These are phyloP conservation scores for Cyclostephanos tholiformis DNA, from an alignment of 108 stramenopile species.

Conservation along the genomic window DNA sequence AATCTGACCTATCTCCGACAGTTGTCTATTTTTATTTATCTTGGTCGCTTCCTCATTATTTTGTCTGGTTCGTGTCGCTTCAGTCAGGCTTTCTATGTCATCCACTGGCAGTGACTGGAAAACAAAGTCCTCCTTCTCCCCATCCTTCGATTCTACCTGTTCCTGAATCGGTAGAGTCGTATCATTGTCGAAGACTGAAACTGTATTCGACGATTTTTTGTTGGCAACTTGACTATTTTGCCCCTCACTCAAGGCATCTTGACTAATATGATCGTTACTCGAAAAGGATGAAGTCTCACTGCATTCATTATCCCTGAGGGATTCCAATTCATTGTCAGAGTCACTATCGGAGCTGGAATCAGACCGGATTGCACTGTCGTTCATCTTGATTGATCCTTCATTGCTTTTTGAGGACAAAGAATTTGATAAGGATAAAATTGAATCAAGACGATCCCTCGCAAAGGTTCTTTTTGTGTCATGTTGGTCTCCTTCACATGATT, in stretches of 20 bases:
- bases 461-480: neutral
- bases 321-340: slow-evolving; percentile 9
- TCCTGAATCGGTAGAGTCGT: neutral
- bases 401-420: neutral
- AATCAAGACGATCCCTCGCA: neutral
- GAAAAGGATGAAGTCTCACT: slow-evolving; percentile 5
- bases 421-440: neutral
- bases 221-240: slow-evolving; percentile 1
- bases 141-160: neutral
- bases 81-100: neutral
- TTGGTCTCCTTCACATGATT: neutral
- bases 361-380: neutral
- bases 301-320: slow-evolving; percentile 2
- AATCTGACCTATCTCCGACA: neutral
- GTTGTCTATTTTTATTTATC: slow-evolving; percentile 39
- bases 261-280: slow-evolving; percentile 9
- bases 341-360: neutral
- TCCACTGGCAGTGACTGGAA: slow-evolving; percentile 3
- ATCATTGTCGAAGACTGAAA: neutral
- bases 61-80: slow-evolving; percentile 21
- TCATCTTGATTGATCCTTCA: neutral
- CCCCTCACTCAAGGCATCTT: slow-evolving; percentile 9
- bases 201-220: neutral
- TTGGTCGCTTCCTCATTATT: slow-evolving; percentile 11
- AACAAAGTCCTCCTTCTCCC: neutral